These are phyloP conservation scores for Dissophora ornata DNA, from an alignment of 192 early-diverging fungal species.

Conservation along the genomic window DNA sequence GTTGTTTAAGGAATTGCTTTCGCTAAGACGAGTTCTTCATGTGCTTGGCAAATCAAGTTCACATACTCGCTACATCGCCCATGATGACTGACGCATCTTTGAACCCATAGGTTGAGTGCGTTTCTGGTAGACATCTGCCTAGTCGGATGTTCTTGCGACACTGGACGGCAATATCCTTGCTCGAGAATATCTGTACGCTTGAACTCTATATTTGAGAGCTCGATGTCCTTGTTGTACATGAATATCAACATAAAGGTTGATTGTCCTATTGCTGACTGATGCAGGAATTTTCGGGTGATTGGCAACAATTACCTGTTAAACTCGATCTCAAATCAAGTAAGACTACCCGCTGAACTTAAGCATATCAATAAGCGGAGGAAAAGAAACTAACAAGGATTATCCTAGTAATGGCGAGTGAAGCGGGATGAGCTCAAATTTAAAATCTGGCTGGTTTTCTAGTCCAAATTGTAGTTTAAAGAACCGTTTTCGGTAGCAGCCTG, in stretches of 20 bases:
- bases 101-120: slow-evolving; percentile 14
- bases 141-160: slow-evolving; percentile 14
- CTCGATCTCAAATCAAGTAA: slow-evolving; percentile 70
- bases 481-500: slow-evolving; percentile 52
- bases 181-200: background rate
- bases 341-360: slow-evolving; percentile 83
- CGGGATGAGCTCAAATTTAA: slow-evolving; percentile 77
- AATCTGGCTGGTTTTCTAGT: slow-evolving; percentile 62
- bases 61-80: slow-evolving; percentile 23
- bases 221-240: background rate
- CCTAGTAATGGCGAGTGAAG: slow-evolving; percentile 83
- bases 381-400: slow-evolving; percentile 86
- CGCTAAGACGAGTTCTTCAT: slow-evolving; percentile 3
- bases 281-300: slow-evolving; percentile 16
- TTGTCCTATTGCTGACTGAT: slow-evolving; percentile 12
- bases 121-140: slow-evolving; percentile 10
- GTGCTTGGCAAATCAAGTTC: slow-evolving; percentile 15
- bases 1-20: too few relatives aligned
- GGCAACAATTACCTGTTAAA: slow-evolving; percentile 8
- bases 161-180: slow-evolving; percentile 3
- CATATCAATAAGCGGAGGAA: slow-evolving; percentile 88
- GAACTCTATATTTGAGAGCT: slow-evolving; percentile 16
- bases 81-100: slow-evolving; percentile 20
- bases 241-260: slow-evolving; percentile 37
- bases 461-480: slow-evolving; percentile 75